phyloP scores from a whole-genome alignment of 257 asterid genomes.

The Ajuga chamaepitys region DNA sequence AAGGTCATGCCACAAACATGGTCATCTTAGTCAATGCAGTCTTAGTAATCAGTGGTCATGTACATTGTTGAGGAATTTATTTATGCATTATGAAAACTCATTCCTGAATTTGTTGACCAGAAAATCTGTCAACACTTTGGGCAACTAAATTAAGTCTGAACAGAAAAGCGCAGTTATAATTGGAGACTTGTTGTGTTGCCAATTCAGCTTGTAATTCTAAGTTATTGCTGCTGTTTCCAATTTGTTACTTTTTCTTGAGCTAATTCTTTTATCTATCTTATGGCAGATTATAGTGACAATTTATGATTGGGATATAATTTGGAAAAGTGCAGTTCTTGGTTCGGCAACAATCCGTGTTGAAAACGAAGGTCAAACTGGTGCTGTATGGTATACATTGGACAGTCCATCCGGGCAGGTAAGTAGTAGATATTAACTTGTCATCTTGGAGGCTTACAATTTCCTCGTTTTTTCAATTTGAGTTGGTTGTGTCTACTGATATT shows the following conservation, averaged over 20 bases:
- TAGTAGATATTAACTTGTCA: not conserved
- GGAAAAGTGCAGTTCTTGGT: conserved; percentile 99
- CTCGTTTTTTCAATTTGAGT: not conserved
- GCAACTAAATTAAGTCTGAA: not conserved
- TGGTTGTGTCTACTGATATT: not conserved
- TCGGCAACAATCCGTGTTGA: conserved; percentile 67
- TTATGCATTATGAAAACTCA: not conserved
- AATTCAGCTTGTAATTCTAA: not conserved
- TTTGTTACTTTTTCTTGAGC: conserved; percentile 11
- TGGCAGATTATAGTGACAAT: conserved; percentile 89
- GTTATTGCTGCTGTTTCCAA: not conserved
- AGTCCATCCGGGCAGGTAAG: conserved; percentile 94
- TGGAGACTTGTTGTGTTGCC: not conserved
- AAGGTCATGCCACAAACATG: not conserved
- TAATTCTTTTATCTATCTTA: conserved; percentile 28
- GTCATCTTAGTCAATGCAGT: not conserved
- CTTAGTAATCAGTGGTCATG: not conserved
- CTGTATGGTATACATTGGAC: conserved; percentile 81
- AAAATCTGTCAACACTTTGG: not conserved
- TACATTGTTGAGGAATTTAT: not conserved
- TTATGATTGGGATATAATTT: conserved; percentile 98
- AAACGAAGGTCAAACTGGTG: conserved; percentile 80
- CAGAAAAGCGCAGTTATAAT: not conserved
- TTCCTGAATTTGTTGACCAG: not conserved
- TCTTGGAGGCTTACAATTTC: conserved; percentile 1